phyloP scores from a whole-genome alignment of 176 grass and related monocot genomes.

The Oryza officinalis region DNA sequence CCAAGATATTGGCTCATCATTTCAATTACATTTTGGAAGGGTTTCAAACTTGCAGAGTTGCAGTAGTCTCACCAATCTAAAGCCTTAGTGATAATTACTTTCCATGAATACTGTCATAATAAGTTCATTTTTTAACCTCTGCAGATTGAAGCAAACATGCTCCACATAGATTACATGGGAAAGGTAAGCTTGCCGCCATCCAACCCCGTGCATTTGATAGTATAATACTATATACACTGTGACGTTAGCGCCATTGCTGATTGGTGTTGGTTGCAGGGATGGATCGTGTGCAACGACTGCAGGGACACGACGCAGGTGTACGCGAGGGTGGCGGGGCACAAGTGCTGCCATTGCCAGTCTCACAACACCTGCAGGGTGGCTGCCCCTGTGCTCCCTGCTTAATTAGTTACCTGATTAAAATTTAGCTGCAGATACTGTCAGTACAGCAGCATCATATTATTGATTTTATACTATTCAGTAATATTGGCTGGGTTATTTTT shows the following conservation, averaged over 20 bases:
- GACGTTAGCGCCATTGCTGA: not conserved
- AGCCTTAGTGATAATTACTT: not conserved
- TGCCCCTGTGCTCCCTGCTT: constrained; percentile 45
- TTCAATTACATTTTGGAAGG: not conserved
- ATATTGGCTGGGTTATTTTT: not conserved
- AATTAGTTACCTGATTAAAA: not conserved
- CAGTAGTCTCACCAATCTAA: not conserved
- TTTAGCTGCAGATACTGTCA: not conserved
- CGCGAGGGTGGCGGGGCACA: constrained; percentile 61
- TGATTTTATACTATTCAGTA: not conserved
- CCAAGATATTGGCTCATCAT: not conserved
- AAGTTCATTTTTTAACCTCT: constrained; percentile 10
- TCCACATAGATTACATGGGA: constrained; percentile 45
- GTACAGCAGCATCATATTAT: not conserved
- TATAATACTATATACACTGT: not conserved
- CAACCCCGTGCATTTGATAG: not conserved
- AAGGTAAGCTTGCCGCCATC: constrained; percentile 42
- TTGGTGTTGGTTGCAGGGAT: constrained; percentile 47
- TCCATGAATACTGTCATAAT: not conserved
- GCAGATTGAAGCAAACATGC: constrained; percentile 60
- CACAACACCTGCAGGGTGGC: constrained; percentile 69
- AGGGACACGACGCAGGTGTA: constrained; percentile 71
- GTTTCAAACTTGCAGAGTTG: not conserved
- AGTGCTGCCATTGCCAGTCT: constrained; percentile 78
- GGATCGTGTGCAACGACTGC: constrained; percentile 92